Conservation (phyloP, 2,329 filamentous ascomycete species). For the Lachnellula willkommii region DNA sequence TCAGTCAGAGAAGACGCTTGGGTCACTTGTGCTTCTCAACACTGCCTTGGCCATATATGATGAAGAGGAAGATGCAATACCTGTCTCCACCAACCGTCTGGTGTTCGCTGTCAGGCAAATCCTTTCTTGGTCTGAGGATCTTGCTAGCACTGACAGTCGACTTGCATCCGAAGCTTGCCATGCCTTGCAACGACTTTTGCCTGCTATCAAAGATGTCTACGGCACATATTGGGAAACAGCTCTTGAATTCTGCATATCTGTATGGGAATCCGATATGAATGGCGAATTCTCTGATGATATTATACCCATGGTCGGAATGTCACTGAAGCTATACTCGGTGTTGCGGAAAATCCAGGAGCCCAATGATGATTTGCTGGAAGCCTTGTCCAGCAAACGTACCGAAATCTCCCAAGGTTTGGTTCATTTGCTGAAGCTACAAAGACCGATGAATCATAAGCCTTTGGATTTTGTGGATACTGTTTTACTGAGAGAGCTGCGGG, state of each 20-base stretch:
- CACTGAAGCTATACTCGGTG: constrained; percentile 62
- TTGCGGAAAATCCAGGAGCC: constrained; percentile 62
- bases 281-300: constrained; percentile 40
- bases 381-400: constrained; percentile 56
- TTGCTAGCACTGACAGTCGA: constrained; percentile 39
- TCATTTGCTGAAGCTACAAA: constrained; percentile 53
- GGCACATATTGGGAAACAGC: constrained; percentile 77
- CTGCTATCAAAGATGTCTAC: constrained; percentile 74
- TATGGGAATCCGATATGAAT: constrained; percentile 48
- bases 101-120: constrained; percentile 79
- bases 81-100: constrained; percentile 47
- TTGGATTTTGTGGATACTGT: constrained; percentile 70
- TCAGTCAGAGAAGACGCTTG: constrained; percentile 40
- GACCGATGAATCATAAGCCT: constrained; percentile 52
- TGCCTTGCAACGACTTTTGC: constrained; percentile 57
- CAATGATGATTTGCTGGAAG: constrained; percentile 82
- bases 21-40: constrained; percentile 50
- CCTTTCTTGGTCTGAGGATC: constrained; percentile 60
- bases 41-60: constrained; percentile 49
- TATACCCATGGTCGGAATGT: constrained; percentile 63
- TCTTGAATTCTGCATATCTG: constrained; percentile 51
- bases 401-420: constrained; percentile 54
- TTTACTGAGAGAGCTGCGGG: constrained; percentile 63
- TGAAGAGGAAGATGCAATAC: constrained; percentile 43
- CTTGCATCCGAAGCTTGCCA: constrained; percentile 50